phyloP scores from a whole-genome alignment of 1,284 basidiomycete genomes.

The Cryptococcus neoformans region DNA sequence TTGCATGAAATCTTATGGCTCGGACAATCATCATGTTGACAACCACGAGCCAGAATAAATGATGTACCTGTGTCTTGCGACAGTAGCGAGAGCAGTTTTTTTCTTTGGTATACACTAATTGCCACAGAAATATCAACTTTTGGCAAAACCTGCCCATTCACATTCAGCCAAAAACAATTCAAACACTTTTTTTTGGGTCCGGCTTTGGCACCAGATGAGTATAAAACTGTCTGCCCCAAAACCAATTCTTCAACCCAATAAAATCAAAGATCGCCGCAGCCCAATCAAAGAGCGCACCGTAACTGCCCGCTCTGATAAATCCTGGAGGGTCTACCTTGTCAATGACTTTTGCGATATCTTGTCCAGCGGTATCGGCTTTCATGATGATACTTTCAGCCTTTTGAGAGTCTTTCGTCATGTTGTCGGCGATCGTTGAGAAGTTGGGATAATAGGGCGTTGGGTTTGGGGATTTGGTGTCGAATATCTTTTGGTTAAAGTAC shows the following conservation, averaged over 20 bases:
- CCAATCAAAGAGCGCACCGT: neutral
- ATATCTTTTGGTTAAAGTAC: neutral
- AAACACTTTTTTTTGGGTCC: neutral
- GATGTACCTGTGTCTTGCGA: too few relatives aligned
- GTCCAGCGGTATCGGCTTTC: neutral
- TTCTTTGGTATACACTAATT: too few relatives aligned
- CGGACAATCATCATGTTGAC: neutral
- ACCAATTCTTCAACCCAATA: constrained; percentile 2
- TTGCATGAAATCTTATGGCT: neutral
- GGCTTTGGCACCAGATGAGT: neutral
- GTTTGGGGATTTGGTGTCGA: neutral
- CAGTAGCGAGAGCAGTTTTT: too few relatives aligned
- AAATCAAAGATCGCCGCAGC: neutral
- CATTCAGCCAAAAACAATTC: neutral
- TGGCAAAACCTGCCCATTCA: too few relatives aligned
- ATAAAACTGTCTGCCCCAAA: neutral
- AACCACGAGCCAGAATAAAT: too few relatives aligned
- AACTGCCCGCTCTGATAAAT: neutral
- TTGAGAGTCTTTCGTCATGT: neutral
- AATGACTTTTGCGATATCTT: neutral
- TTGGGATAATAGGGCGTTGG: neutral
- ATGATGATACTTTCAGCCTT: too few relatives aligned
- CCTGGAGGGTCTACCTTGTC: neutral
- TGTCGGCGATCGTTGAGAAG: neutral
- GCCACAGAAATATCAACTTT: too few relatives aligned